Evolutionary conservation across 2,329 filamentous ascomycete genomes (phyloP).

Genomic region (Neophaeococcomyces aloes): DNA sequence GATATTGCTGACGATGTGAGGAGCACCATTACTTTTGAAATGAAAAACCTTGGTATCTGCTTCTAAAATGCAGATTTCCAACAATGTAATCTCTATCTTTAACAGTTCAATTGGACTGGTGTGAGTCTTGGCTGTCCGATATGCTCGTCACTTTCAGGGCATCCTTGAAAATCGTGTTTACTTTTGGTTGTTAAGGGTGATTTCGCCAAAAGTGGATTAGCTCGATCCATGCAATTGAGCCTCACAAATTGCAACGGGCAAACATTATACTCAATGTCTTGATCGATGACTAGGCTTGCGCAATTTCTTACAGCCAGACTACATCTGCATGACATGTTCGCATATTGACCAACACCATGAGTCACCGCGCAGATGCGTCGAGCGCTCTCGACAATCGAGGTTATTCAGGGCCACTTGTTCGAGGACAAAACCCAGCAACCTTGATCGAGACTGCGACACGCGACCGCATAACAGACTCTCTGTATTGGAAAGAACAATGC

Average conservation of each 20-base stretch:
- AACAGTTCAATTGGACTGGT: no score
- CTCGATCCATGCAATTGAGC: no score
- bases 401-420: constrained; percentile 62
- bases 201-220: background rate
- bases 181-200: constrained; percentile 1
- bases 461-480: constrained; percentile 87
- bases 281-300: background rate
- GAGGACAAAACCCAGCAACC: constrained; percentile 86
- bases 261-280: no score
- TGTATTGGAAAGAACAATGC: constrained; percentile 98
- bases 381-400: constrained; percentile 81
- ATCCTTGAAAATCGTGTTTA: background rate
- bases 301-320: background rate
- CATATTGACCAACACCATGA: no score
- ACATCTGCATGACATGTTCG: no score
- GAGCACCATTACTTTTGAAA: constrained; percentile 32
- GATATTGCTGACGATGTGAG: constrained; percentile 36
- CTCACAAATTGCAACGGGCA: no score
- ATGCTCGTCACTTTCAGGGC: background rate
- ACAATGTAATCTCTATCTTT: background rate
- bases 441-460: constrained; percentile 92
- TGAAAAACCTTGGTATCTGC: constrained; percentile 3
- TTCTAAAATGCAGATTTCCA: constrained; percentile 35
- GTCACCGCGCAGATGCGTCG: constrained; percentile 66
- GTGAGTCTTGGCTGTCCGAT: background rate